Base-by-base conservation (phyloP, 148 eudicot genomes). In the Cornus controversa region DNA sequence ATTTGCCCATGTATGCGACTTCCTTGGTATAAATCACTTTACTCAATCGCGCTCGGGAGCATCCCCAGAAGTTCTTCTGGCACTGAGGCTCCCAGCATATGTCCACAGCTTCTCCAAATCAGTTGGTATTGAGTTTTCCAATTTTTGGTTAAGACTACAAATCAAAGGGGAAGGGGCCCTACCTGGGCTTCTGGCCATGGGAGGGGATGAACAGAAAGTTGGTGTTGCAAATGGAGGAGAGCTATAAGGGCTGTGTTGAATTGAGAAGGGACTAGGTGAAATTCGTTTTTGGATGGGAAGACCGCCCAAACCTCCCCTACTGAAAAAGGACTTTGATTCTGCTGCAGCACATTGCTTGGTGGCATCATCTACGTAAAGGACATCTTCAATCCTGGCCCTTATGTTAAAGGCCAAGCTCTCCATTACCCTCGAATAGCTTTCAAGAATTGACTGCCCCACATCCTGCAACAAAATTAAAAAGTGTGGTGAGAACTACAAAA, bases 361-460 rank as follows among this genome's bases (percentile, higher is more conserved):
- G 31, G 94, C 90, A 69, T 96, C 99, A 34, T 96, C 99, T 20
- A 87, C 97, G 70, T 74, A 93, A 60, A 93, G 47, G 25, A 91
- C 87, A 65, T 91, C 94, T 26, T 96, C 97, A 26, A 96, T 96
- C 77, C 99, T 90, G 2, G 99, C 98, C 85, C 91, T 90, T 64
- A 91, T 85, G 84, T 96, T 96, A 75, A 93, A 96, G 31, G 99
- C 99, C 79, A 96, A 84, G 83, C 99, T 93, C 87, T 96, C 99
- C 84, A 85, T 87, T n/a, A 96, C 99, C 82, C 99, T 88, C 16
- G 99, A 96, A 69, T 96, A 96, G 92, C 99, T 96, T 82, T 96
- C 99, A 14, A 96, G 96, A 72, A 96, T 93, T n/a, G 99, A 89
- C 67, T 96, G 99, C 50, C 99, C 99, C 25, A 96, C 97, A 71